These are phyloP conservation scores for Trametes sanguinea DNA, from an alignment of 768 basidiomycete genomes.

Conservation along the genomic window DNA sequence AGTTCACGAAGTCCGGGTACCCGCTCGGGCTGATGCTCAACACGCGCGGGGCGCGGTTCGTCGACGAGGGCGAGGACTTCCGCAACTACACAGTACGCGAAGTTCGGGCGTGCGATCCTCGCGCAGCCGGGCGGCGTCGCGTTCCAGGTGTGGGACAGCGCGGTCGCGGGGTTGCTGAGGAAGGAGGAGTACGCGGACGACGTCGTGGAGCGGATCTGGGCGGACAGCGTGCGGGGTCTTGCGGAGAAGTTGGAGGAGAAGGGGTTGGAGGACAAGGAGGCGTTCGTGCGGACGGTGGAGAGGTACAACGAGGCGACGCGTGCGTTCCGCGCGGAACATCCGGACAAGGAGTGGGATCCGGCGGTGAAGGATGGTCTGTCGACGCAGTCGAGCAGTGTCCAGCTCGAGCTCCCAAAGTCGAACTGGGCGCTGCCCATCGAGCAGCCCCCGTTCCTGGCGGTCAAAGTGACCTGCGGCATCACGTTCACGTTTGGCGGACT, in stretches of 20 bases:
- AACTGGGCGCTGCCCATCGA: conserved; percentile 68
- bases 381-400: conserved; percentile 43
- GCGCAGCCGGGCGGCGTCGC: conserved; percentile 58
- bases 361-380: conserved; percentile 63
- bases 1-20: conserved; percentile 74
- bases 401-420: conserved; percentile 53
- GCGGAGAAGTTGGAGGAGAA: conserved; percentile 46
- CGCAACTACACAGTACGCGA: conserved; percentile 75
- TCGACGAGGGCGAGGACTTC: conserved; percentile 73
- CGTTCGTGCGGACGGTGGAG: conserved; percentile 48
- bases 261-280: conserved; percentile 46
- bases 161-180: conserved; percentile 46
- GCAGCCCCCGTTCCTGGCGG: conserved; percentile 57
- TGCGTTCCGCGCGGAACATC: conserved; percentile 39
- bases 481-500: conserved; percentile 77
- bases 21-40: conserved; percentile 74
- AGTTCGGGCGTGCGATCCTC: conserved; percentile 62
- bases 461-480: conserved; percentile 68
- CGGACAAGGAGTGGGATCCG: conserved; percentile 54
- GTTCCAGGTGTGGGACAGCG: conserved; percentile 67
- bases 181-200: conserved; percentile 68
- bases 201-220: conserved; percentile 57
- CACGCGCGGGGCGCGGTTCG: conserved; percentile 56
- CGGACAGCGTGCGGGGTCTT: conserved; percentile 48
- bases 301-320: conserved; percentile 54